Conservation (phyloP, 129 eudicot genomes). For the Arctium lappa region DNA sequence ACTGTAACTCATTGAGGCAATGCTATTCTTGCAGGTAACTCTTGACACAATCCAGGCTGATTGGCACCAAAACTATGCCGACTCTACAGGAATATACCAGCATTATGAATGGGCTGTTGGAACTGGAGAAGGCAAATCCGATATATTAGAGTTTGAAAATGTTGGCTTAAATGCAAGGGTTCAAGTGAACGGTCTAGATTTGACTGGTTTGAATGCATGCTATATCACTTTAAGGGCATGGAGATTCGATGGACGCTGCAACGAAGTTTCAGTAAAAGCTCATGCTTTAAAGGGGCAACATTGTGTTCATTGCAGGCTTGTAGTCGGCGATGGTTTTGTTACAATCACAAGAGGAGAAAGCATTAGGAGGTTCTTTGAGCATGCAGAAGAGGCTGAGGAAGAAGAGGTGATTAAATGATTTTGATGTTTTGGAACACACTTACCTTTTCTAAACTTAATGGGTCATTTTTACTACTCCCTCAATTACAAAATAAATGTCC, state of each 20-base stretch:
- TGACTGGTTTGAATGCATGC: constrained; percentile 70
- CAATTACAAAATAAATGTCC: neutral
- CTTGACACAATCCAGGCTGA: constrained; percentile 81
- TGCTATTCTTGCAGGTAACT: constrained; percentile 56
- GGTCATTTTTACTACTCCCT: neutral
- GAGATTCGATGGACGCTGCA: constrained; percentile 86
- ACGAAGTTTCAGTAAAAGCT: constrained; percentile 81
- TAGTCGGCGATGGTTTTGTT: constrained; percentile 90
- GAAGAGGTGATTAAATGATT: constrained; percentile 60
- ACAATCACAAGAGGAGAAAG: constrained; percentile 79
- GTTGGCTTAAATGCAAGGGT: constrained; percentile 80
- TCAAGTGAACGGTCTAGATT: constrained; percentile 72
- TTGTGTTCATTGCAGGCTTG: constrained; percentile 96
- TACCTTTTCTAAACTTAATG: too few relatives aligned
- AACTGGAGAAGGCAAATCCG: constrained; percentile 95
- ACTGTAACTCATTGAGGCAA: constrained; percentile 16
- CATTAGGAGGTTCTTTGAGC: constrained; percentile 86
- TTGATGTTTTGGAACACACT: too few relatives aligned
- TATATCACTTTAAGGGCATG: constrained; percentile 91
- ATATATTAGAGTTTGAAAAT: constrained; percentile 88
- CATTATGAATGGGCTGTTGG: constrained; percentile 99
- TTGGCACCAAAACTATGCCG: constrained; percentile 85
- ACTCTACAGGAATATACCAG: constrained; percentile 63
- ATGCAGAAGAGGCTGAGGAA: constrained; percentile 97
- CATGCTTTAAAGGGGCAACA: constrained; percentile 90